Evolutionary conservation across 257 asterid genomes (phyloP).

Genomic region (Solanum tarapatanum): DNA sequence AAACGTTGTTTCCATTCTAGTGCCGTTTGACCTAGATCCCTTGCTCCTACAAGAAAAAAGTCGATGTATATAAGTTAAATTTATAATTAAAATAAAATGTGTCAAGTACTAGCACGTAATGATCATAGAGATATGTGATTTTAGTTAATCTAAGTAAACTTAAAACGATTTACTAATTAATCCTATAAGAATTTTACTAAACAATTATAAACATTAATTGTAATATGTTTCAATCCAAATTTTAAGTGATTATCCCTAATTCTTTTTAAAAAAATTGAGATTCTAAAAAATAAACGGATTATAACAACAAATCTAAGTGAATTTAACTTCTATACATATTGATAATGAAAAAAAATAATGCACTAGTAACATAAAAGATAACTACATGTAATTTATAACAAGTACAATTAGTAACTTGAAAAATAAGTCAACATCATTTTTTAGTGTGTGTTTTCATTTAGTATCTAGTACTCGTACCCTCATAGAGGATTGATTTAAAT

Average conservation of each 20-base stretch:
- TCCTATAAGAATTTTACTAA: neutral
- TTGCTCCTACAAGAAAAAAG: slow-evolving; percentile 16
- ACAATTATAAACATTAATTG: neutral
- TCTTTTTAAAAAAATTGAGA: no score
- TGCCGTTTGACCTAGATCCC: slow-evolving; percentile 38
- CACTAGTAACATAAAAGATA: neutral
- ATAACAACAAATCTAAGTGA: neutral
- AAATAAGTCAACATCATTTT: neutral
- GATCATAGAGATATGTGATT: neutral
- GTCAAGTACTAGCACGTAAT: neutral
- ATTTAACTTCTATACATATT: neutral
- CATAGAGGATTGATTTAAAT: neutral
- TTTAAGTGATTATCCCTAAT: neutral
- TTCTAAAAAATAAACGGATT: neutral
- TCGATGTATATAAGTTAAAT: neutral
- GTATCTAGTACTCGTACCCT: neutral
- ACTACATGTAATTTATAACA: neutral
- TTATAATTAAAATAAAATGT: neutral
- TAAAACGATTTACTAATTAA: neutral
- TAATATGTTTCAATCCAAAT: neutral
- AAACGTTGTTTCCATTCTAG: slow-evolving; percentile 39
- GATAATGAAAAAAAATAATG: no score
- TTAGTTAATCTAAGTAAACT: neutral
- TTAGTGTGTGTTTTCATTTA: neutral
- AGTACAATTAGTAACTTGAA: neutral